Conservation (phyloP, 106 monocot species). For the Apostasia shenzhenica region DNA sequence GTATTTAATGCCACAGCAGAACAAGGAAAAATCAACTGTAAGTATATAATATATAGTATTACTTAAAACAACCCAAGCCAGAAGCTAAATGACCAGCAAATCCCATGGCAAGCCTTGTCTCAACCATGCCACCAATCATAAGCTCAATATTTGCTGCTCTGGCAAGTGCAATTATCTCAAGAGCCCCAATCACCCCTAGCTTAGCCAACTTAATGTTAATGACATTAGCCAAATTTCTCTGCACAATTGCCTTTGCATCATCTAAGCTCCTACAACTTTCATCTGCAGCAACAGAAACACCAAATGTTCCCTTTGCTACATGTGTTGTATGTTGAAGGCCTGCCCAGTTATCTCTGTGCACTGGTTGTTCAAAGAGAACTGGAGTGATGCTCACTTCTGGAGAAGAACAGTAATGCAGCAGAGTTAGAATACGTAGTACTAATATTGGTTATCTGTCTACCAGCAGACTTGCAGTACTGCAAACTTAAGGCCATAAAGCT, state of each 20-base stretch:
- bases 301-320: slow-evolving; percentile 63
- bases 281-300: slow-evolving; percentile 82
- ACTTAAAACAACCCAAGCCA: slow-evolving; percentile 92
- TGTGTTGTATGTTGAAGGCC: slow-evolving; percentile 58
- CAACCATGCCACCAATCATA: slow-evolving; percentile 98
- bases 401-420: slow-evolving; percentile 12
- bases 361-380: slow-evolving; percentile 89
- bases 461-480: background rate
- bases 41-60: background rate
- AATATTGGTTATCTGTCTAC: no score
- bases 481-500: background rate
- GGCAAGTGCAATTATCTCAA: slow-evolving; percentile 65
- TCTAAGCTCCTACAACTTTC: slow-evolving; percentile 86
- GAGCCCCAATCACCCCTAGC: slow-evolving; percentile 70
- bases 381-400: slow-evolving; percentile 74
- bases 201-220: slow-evolving; percentile 93
- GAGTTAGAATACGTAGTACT: background rate
- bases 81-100: slow-evolving; percentile 93
- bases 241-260: slow-evolving; percentile 76
- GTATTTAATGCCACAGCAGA: background rate
- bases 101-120: slow-evolving; percentile 94
- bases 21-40: background rate
- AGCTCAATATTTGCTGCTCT: slow-evolving; percentile 41
- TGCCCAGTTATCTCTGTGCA: slow-evolving; percentile 86
- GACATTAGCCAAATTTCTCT: slow-evolving; percentile 78